Evolutionary conservation across 768 basidiomycete species (phyloP), one percentile per base, ranked within the genome.

Genomic region (Sistotremastrum suecicum): DNA sequence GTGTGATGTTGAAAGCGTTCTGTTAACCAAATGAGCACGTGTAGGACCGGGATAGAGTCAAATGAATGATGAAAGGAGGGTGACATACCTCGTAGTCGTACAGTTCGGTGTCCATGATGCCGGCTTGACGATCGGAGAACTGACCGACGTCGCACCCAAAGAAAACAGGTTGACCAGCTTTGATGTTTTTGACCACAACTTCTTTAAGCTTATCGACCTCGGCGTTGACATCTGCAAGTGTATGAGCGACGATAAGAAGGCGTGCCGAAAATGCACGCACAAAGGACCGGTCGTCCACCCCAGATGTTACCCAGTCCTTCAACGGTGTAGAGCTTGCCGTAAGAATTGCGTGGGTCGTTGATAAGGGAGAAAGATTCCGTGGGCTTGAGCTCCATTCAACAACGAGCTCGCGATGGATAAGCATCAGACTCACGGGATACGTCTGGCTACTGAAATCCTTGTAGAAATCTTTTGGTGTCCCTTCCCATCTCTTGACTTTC

Each of bases 91-190:
- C 83, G 57, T 85, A 86, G 55, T 87, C 81, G 59, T 79, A 88
- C 20, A 92, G 68, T 10, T 72, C 73, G 29, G 78, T 75, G 58
- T 91, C 91, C 90, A 94, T 87, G 51, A 95, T 78, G 29, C 92
- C 94, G 2, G 70, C 60, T 29, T 62, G 53, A 28, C 68, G 66
- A 52, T 86, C 79, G 3, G 81, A 83, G 58, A 77, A 86, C 58
- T 95, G 76, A 34, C 90, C 91, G 39, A 95, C 90, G 58, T 98
- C 94, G 59, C 92, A 95, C 0, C 91, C 94, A 58, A 97, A 97
- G 75, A 94, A 95, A 39, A 92, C 82, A 4, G 91, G 83, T 36
- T 80, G 78, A 37, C 87, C 84, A 29, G 84, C 83, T 63, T 88
- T 88, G 67, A 94, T 75, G 60, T 83, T 70, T 70, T 80, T 80